Evolutionary conservation across 208 protist genomes (phyloP), one percentile per base, ranked within the genome.

Genomic region (Leishmania lainsoni): DNA sequence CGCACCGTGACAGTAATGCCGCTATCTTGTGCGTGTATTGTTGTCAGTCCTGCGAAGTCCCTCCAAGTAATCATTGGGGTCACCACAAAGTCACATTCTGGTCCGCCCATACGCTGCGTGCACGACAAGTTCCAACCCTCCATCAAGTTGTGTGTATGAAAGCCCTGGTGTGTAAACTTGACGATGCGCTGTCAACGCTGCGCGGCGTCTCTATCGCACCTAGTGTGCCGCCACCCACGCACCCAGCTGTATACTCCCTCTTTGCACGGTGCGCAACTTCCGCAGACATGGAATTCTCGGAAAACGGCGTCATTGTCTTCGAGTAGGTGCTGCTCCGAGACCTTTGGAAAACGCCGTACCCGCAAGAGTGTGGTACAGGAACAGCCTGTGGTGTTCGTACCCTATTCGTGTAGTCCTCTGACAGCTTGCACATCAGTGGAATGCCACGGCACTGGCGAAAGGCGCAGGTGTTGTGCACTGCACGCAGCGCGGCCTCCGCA

Each of bases 381-480:
- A 22, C 26, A n/a, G 14, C 65, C 8, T 14, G 20, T 0, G 58
- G 22, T 0, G 58, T 63, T 20, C 58, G 58, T 26, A 63, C 16
- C 22, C n/a, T 63, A 14, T 63, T 14, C n/a, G 58, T 63, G 16
- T 63, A 63, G 58, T 63, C 58, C 58, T 63, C 58, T 6, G 58
- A 63, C 32, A 84, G 54, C 58, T 83, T 87, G 68, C 81, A 68
- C 79, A 85, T 80, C n/a, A 82, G 48, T 49, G 89, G 89, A 3
- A 92, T 72, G 45, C 87, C 87, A n/a, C 51, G 45, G 80, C 89
- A 92, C 72, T 52, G 63, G 61, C 14, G 20, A 56, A 92, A 89
- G 65, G 89, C 81, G 26, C 68, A 81, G 22, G 86, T 87, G 83
- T 88, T 80, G 87, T 92, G 89, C 80, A 90, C 70, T 52, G 49